These are phyloP conservation scores for Carpediemonas membranifera DNA, from an alignment of 78 protist species.

Conservation along the genomic window DNA sequence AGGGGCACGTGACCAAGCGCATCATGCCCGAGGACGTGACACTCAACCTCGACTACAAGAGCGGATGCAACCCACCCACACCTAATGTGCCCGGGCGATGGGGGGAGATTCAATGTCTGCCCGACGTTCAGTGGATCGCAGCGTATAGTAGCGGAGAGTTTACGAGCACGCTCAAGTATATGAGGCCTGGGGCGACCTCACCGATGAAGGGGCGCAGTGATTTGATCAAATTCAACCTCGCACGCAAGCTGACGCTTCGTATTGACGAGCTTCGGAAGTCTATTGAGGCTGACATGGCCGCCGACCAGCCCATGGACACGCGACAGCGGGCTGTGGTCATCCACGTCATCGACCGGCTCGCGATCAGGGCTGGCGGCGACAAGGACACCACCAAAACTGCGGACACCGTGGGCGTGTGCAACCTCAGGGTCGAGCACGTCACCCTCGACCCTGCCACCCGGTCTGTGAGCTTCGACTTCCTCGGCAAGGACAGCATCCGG, in stretches of 20 bases:
- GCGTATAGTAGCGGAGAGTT: conserved; percentile 24
- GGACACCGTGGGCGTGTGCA: conserved; percentile 97
- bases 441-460: background rate
- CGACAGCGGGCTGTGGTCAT: conserved; percentile 75
- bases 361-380: conserved; percentile 92
- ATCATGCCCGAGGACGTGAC: conserved; percentile 85
- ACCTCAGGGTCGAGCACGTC: conserved; percentile 86
- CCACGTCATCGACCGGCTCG: conserved; percentile 81
- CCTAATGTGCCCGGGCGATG: conserved; percentile 66
- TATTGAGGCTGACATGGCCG: background rate
- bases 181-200: conserved; percentile 12
- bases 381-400: conserved; percentile 82
- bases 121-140: conserved; percentile 39
- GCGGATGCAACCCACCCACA: conserved; percentile 60
- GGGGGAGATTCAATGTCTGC: conserved; percentile 14
- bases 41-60: conserved; percentile 74
- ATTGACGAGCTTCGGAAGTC: background rate
- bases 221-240: conserved; percentile 76
- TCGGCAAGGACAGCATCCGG: conserved; percentile 93
- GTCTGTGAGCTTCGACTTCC: conserved; percentile 65
- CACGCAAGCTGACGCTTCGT: conserved; percentile 58
- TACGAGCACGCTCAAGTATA: conserved; percentile 42
- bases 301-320: background rate
- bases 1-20: conserved; percentile 75
- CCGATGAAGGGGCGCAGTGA: conserved; percentile 66